Conservation (phyloP, 352 stramenopile genomes). For the Globisporangium okanoganense region DNA sequence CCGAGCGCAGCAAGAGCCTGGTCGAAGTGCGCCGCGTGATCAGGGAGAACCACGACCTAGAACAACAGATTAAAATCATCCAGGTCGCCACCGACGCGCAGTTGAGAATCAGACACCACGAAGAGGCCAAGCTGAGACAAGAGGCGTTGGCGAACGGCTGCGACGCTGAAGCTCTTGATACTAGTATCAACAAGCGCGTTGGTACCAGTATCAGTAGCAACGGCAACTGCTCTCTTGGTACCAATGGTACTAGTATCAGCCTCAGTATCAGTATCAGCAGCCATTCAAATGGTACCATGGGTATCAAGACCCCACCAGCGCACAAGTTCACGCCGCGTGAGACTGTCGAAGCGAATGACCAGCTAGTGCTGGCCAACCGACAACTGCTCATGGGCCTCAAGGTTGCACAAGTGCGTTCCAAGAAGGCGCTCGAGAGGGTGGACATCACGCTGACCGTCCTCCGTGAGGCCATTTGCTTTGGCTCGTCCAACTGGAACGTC, state of each 20-base stretch:
- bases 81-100: slow-evolving; percentile 31
- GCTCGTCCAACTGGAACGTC: slow-evolving; percentile 22
- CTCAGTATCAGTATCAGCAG: not conserved
- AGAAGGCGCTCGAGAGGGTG: slow-evolving; percentile 54
- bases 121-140: slow-evolving; percentile 40
- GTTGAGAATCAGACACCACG: slow-evolving; percentile 29
- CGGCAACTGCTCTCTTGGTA: not conserved
- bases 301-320: slow-evolving; percentile 40
- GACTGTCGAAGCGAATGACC: slow-evolving; percentile 57
- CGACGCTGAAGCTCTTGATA: slow-evolving; percentile 42
- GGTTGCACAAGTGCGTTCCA: slow-evolving; percentile 49
- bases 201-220: slow-evolving; percentile 22
- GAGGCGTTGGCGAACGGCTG: slow-evolving; percentile 42
- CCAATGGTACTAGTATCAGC: not conserved
- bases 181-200: slow-evolving; percentile 36
- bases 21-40: slow-evolving; percentile 45
- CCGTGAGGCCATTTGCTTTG: slow-evolving; percentile 35
- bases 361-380: slow-evolving; percentile 56
- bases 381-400: slow-evolving; percentile 73
- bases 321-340: slow-evolving; percentile 66
- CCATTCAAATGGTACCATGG: slow-evolving; percentile 16
- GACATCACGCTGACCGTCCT: slow-evolving; percentile 48
- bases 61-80: slow-evolving; percentile 42
- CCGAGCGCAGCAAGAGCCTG: slow-evolving; percentile 48
- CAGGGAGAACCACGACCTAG: slow-evolving; percentile 57